phyloP scores from a whole-genome alignment of 192 early-diverging fungal species.

The Haplosporangium gracile region DNA sequence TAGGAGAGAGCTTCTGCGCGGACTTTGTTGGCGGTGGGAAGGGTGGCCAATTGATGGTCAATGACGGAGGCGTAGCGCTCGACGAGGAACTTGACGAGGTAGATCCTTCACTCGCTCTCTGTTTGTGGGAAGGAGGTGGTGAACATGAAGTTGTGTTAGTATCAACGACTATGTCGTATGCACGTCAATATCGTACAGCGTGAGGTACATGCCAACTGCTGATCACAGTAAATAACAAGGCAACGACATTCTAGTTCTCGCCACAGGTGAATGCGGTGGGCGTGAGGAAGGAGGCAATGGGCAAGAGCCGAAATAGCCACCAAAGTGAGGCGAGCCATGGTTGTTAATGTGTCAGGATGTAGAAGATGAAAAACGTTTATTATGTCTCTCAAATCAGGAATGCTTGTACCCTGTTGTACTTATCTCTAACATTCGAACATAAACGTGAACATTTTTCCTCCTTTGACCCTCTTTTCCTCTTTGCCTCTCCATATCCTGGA shows the following conservation, averaged over 20 bases:
- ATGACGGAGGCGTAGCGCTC: constrained; percentile 12
- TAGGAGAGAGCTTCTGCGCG: background rate
- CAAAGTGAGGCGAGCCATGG: constrained; percentile 20
- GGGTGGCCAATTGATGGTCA: background rate
- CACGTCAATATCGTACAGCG: background rate
- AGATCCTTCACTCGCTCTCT: constrained; percentile 17
- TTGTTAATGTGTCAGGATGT: background rate
- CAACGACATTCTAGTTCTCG: background rate
- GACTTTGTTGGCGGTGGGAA: background rate
- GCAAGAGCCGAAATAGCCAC: constrained; percentile 1
- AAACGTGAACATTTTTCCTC: too few relatives aligned
- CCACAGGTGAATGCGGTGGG: constrained; percentile 21
- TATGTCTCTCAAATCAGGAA: too few relatives aligned
- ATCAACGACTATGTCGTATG: too few relatives aligned
- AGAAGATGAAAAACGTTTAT: background rate
- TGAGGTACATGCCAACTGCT: background rate
- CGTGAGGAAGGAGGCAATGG: background rate
- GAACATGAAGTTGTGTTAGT: background rate
- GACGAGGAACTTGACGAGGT: constrained; percentile 18
- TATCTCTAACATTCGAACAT: too few relatives aligned
- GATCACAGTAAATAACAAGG: too few relatives aligned
- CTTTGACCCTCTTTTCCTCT: too few relatives aligned
- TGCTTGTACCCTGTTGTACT: too few relatives aligned
- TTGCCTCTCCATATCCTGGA: background rate
- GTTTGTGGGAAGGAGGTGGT: background rate